These are phyloP conservation scores for Lithocarpus polystachyus DNA, from an alignment of 306 rosid species.

Conservation along the genomic window DNA sequence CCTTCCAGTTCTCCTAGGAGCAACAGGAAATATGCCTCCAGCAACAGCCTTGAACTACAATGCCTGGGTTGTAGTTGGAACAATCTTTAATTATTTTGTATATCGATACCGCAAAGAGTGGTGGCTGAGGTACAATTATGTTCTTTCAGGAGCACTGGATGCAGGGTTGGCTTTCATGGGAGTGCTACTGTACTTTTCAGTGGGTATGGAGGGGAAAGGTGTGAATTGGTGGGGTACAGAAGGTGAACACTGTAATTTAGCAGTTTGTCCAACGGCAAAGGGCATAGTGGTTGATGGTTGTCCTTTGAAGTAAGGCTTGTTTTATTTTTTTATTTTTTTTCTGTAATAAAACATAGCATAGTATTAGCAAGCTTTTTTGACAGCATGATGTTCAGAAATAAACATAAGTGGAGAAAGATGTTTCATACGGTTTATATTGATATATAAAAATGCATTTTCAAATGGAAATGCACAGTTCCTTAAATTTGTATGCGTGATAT, in stretches of 20 bases:
- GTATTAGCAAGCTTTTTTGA: no score
- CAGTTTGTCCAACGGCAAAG: conserved; percentile 69
- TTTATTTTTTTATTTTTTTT: neutral
- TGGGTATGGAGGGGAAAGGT: conserved; percentile 48
- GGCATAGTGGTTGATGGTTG: conserved; percentile 51
- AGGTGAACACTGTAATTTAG: conserved; percentile 71
- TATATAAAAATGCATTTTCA: no score
- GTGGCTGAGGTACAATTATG: conserved; percentile 91
- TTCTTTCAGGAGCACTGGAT: conserved; percentile 78
- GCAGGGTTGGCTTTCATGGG: conserved; percentile 89
- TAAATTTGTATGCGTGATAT: no score
- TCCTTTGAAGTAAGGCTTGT: conserved; percentile 29
- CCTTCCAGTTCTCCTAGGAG: conserved; percentile 83
- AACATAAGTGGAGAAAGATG: no score
- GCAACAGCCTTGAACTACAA: conserved; percentile 82
- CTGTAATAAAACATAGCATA: no score
- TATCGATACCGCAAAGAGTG: conserved; percentile 70
- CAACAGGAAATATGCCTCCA: conserved; percentile 71
- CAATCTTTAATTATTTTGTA: conserved; percentile 68
- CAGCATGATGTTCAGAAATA: no score
- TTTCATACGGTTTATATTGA: no score
- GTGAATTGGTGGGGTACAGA: conserved; percentile 67
- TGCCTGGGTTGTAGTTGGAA: conserved; percentile 64
- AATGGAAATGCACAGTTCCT: no score
- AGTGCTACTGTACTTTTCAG: conserved; percentile 49